A percentile compares a stretch with the other conserved stretches of the same genome.
These are phyloP conservation scores for Neobulgaria alba DNA, from an alignment of 2,329 filamentous ascomycete genomes.

Conservation along the genomic window DNA sequence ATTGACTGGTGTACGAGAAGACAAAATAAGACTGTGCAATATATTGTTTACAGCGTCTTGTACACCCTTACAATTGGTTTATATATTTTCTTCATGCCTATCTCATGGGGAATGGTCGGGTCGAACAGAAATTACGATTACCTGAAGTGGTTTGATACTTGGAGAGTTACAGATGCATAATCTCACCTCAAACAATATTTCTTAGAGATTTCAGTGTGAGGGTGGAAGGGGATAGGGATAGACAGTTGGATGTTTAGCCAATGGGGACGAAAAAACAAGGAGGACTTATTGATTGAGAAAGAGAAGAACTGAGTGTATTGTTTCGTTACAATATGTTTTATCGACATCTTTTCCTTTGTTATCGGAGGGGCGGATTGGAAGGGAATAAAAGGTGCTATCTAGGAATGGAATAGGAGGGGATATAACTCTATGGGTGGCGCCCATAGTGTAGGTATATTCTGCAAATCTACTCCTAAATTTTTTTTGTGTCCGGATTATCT, in stretches of 20 bases:
- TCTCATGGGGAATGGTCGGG: conserved; percentile 94
- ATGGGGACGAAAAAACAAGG: neutral
- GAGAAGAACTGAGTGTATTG: no score
- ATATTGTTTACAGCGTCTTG: conserved; percentile 61
- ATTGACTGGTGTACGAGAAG: conserved; percentile 73
- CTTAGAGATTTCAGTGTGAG: neutral
- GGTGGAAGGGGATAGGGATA: neutral
- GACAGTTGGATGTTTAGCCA: neutral
- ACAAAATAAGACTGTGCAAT: conserved; percentile 54
- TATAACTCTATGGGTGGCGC: neutral
- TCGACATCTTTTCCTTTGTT: neutral
- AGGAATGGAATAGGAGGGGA: neutral
- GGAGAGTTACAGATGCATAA: conserved; percentile 42
- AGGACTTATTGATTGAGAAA: no score
- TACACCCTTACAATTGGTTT: conserved; percentile 70
- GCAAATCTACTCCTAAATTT: neutral
- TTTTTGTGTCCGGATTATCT: no score
- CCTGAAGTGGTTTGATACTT: conserved; percentile 86
- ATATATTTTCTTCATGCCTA: conserved; percentile 84
- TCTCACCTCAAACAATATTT: no score
- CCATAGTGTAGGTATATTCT: conserved; percentile 4
- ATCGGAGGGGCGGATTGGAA: no score
- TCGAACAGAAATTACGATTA: conserved; percentile 76
- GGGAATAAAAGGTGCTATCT: neutral
- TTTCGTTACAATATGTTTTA: neutral